Percentiles rank a stretch among this genome's conserved stretches.
Evolutionary conservation across 129 eudicot species (phyloP).

Genomic region (Sambucus nigra): DNA sequence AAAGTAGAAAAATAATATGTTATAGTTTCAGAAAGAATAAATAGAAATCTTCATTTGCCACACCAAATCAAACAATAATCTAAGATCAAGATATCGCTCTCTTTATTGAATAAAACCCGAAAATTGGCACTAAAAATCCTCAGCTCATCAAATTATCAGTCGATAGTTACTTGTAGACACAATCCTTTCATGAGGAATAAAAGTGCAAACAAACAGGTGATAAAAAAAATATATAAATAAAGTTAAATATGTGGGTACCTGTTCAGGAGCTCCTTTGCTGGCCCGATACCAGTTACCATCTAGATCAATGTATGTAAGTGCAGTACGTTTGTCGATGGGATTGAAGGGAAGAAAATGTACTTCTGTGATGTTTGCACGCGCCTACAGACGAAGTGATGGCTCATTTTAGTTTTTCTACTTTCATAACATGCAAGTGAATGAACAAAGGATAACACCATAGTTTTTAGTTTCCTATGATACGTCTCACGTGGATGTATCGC

Average conservation of each 20-base stretch:
- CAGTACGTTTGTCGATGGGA: conserved; percentile 55
- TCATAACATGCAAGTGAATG: background rate
- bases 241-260: conserved; percentile 17
- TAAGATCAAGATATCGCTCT: background rate
- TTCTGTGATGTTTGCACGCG: conserved; percentile 43
- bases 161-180: background rate
- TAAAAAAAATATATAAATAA: background rate
- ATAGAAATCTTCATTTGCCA: background rate
- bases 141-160: background rate
- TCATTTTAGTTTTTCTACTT: background rate
- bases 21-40: background rate
- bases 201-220: background rate
- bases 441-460: background rate
- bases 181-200: background rate
- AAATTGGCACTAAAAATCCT: background rate
- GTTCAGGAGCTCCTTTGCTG: conserved; percentile 63
- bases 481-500: too few species aligned
- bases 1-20: background rate
- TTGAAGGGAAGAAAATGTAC: conserved; percentile 51
- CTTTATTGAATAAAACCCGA: background rate
- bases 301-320: conserved; percentile 42
- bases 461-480: too few species aligned
- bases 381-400: conserved; percentile 16
- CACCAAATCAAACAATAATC: background rate
- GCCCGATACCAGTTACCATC: conserved; percentile 55